These are phyloP conservation scores for Scedosporium aurantiacum DNA, from an alignment of 2,329 filamentous ascomycete species.

Conservation along the genomic window DNA sequence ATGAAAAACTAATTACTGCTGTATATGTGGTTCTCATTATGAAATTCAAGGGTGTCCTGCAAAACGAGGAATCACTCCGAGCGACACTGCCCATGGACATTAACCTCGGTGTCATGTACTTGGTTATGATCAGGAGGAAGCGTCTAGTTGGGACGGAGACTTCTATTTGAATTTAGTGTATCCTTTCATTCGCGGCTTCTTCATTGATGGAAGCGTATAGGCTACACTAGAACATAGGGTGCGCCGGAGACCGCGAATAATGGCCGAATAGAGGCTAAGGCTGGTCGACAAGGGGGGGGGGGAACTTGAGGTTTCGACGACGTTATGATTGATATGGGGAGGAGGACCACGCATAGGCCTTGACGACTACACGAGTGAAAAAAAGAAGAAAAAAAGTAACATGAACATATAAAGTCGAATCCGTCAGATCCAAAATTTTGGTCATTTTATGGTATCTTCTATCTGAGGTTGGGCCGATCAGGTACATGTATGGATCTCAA, in stretches of 20 bases:
- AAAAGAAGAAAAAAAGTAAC: neutral
- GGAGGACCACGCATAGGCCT: neutral
- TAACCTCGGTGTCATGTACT: too few species aligned
- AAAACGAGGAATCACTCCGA: too few species aligned
- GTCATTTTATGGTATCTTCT: neutral
- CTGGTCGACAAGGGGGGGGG: neutral
- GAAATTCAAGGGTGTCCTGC: too few species aligned
- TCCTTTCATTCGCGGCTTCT: neutral
- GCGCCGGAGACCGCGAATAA: neutral
- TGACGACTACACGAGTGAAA: neutral
- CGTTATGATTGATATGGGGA: neutral
- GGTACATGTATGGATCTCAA: neutral
- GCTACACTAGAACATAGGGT: neutral
- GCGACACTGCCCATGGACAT: too few species aligned
- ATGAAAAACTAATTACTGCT: neutral
- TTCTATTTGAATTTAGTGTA: constrained; percentile 13
- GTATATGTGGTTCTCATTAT: too few species aligned
- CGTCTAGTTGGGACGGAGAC: too few species aligned
- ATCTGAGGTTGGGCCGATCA: neutral
- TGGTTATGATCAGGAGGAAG: too few species aligned
- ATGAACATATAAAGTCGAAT: neutral
- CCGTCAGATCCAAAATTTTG: neutral
- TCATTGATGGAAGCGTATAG: neutral
- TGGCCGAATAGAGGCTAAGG: neutral
- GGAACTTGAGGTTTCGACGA: neutral